phyloP scores from a whole-genome alignment of 2,329 filamentous ascomycete species.

The Verticillium longisporum region DNA sequence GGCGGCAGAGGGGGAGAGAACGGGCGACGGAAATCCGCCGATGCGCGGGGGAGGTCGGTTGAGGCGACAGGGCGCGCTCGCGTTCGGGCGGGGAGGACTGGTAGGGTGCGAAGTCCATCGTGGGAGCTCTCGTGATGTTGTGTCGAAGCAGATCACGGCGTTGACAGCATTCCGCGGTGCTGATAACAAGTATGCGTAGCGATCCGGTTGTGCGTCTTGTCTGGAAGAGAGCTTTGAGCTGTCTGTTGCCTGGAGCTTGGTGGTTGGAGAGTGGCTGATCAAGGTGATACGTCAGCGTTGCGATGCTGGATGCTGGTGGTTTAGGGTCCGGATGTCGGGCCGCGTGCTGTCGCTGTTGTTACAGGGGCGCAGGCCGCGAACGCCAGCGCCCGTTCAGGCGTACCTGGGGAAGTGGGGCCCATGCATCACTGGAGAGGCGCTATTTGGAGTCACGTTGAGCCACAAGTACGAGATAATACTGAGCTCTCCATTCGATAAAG shows the following conservation, averaged over 20 bases:
- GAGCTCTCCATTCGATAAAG: too few relatives aligned
- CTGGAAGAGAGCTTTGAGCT: not conserved
- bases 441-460: too few relatives aligned
- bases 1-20: constrained; percentile 39
- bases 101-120: constrained; percentile 94
- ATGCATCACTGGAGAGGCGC: too few relatives aligned
- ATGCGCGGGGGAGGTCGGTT: constrained; percentile 44
- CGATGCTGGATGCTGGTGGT: not conserved
- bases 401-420: not conserved
- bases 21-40: constrained; percentile 47
- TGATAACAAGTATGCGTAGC: not conserved
- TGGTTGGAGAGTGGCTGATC: not conserved
- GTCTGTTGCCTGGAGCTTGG: not conserved
- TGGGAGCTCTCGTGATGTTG: constrained; percentile 11
- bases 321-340: not conserved
- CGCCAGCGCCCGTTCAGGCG: not conserved
- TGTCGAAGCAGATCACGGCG: not conserved
- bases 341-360: not conserved
- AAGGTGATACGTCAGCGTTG: not conserved
- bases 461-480: too few relatives aligned
- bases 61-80: constrained; percentile 67
- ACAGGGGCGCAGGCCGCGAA: not conserved
- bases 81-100: constrained; percentile 87
- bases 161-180: not conserved
- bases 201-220: not conserved